Percentiles rank a stretch among this genome's conserved stretches.
Evolutionary conservation across 2,329 filamentous ascomycete genomes (phyloP).

Genomic region (Ilyonectria robusta): DNA sequence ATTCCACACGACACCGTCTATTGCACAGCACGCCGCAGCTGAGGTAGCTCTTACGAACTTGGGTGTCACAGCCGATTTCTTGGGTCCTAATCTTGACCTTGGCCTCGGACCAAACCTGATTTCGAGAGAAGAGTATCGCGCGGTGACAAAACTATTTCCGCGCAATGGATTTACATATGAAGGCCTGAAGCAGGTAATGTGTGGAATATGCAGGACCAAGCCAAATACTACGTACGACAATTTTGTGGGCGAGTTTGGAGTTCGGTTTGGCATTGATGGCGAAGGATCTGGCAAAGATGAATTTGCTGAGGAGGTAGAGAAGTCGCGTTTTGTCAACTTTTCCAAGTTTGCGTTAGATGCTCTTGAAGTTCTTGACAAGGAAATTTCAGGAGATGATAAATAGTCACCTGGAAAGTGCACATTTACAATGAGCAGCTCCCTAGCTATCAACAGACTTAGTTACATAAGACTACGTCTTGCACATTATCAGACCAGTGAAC

Average conservation of each 20-base stretch:
- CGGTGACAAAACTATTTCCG: slow-evolving; percentile 24
- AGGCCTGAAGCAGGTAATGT: slow-evolving; percentile 22
- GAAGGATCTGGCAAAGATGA: background rate
- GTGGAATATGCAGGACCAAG: slow-evolving; percentile 30
- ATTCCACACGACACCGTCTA: slow-evolving; percentile 31
- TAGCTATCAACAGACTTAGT: too few relatives aligned
- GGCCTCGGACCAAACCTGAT: slow-evolving; percentile 18
- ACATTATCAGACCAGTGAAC: too few relatives aligned
- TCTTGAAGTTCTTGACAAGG: background rate
- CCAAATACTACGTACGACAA: slow-evolving; percentile 31
- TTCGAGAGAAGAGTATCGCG: slow-evolving; percentile 27
- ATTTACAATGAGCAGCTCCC: too few relatives aligned
- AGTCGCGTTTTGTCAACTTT: background rate
- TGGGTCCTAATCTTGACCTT: slow-evolving; percentile 24
- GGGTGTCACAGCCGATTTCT: slow-evolving; percentile 29
- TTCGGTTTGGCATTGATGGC: background rate
- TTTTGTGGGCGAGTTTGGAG: slow-evolving; percentile 3
- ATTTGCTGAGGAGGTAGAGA: background rate
- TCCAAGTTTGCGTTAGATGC: background rate
- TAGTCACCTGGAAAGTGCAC: too few relatives aligned
- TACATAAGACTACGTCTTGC: too few relatives aligned
- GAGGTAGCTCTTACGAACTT: slow-evolving; percentile 25
- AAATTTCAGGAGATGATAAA: too few relatives aligned
- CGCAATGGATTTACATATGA: slow-evolving; percentile 23
- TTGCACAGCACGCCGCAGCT: slow-evolving; percentile 24